Conservation (phyloP, 129 eudicot genomes). For the Chrysanthemum makinoi region DNA sequence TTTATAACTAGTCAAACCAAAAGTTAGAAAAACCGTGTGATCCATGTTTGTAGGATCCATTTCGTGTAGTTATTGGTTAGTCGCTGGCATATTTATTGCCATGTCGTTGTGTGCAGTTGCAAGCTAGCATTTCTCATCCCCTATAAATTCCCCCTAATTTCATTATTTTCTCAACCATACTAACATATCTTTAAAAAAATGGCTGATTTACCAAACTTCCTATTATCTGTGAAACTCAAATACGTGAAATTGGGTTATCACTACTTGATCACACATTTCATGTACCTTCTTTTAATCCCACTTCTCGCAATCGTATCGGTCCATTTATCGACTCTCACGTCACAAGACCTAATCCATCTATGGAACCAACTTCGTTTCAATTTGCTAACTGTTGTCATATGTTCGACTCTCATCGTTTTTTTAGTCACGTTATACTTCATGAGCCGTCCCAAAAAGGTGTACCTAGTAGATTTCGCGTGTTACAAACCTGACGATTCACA, state of each 20-base stretch:
- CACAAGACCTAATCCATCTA: constrained; percentile 30
- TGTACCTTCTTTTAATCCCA: constrained; percentile 40
- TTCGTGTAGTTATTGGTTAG: too few species aligned
- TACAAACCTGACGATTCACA: constrained; percentile 30
- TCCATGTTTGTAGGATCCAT: too few species aligned
- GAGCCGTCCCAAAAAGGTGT: constrained; percentile 44
- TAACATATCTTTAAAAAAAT: background rate
- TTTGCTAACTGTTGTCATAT: constrained; percentile 15
- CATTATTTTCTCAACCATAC: too few species aligned
- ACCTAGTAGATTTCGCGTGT: constrained; percentile 41
- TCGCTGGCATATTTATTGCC: too few species aligned
- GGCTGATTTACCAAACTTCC: constrained; percentile 37
- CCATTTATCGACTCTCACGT: constrained; percentile 26
- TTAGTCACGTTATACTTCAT: constrained; percentile 39
- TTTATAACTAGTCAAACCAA: too few species aligned
- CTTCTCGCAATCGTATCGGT: constrained; percentile 21
- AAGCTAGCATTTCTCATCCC: too few species aligned
- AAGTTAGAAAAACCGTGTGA: too few species aligned
- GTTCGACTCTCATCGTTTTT: constrained; percentile 33
- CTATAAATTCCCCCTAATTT: too few species aligned
- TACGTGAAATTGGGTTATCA: constrained; percentile 63
- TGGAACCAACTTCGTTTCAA: constrained; percentile 39
- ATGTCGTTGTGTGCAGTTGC: too few species aligned
- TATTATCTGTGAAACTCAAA: constrained; percentile 40
- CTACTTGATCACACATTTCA: constrained; percentile 43